These are phyloP conservation scores for Septoria linicola DNA, from an alignment of 2,329 filamentous ascomycete genomes.

Conservation along the genomic window DNA sequence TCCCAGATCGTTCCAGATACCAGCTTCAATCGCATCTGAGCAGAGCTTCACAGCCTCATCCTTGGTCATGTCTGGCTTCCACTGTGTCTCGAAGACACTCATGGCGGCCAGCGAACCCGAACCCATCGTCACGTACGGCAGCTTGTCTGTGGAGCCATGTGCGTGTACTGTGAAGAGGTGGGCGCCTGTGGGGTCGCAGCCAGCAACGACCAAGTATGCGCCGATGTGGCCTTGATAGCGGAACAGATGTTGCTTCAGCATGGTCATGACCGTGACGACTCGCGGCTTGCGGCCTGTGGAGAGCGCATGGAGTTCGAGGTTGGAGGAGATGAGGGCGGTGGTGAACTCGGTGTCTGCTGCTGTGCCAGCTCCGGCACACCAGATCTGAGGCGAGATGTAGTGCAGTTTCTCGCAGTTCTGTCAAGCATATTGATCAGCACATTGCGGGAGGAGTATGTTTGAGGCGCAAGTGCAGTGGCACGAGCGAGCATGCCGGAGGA, in stretches of 20 bases:
- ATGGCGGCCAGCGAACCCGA: conserved; percentile 94
- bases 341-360: conserved; percentile 99
- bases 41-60: conserved; percentile 82
- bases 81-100: conserved; percentile 95
- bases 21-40: conserved; percentile 84
- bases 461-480: not conserved
- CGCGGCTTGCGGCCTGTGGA: conserved; percentile 95
- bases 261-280: conserved; percentile 98
- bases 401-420: conserved; percentile 99
- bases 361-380: conserved; percentile 97
- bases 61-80: conserved; percentile 74
- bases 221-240: conserved; percentile 96
- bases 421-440: conserved; percentile 6
- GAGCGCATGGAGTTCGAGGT: conserved; percentile 94
- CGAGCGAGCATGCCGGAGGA: not conserved
- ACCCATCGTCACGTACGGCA: conserved; percentile 99
- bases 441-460: too few species aligned
- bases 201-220: conserved; percentile 94
- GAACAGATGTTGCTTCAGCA: conserved; percentile 99
- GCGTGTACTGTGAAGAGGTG: conserved; percentile 98
- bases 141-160: conserved; percentile 96
- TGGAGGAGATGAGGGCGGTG: conserved; percentile 95
- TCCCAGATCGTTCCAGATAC: conserved; percentile 98
- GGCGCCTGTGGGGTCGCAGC: conserved; percentile 90
- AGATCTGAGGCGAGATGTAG: conserved; percentile 98